Base-by-base conservation (phyloP, 2,329 filamentous ascomycete species). In the Colletotrichum musae region DNA sequence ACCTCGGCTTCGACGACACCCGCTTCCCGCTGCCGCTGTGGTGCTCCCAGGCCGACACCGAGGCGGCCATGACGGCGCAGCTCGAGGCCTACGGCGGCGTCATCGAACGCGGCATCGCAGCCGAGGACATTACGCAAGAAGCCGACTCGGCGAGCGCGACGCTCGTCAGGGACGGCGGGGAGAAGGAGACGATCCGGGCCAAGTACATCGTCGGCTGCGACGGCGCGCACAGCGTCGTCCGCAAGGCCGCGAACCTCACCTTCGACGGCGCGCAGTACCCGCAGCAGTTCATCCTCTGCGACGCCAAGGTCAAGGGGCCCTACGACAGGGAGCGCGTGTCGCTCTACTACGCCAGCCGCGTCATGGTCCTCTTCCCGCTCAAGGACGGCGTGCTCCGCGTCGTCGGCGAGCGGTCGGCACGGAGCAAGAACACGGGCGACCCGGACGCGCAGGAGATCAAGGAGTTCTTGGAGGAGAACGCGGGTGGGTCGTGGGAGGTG, bases 151-250 rank as follows among this genome's bases (percentile, higher is more conserved):
- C 77, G 4, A 75, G 72, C n/a, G 75, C 75, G 1, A 71, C 54
- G 1, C 48, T 82, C 12, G 70, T 72, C 12, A 70, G 59, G 18
- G 48, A 6, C 9, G 9, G 72, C 32, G 66, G 70, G 4, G 63
- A 59, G 0, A 74, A 69, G 18, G 74, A 79, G 39, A 68, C 73
- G 36, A 24, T 83, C 60, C 74, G 75, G 70, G 74, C 79, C 70
- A 72, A 75, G 10, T 86, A 84, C 64, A 77, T 86, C 13, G 80
- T 84, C 41, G 85, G 84, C 24, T 86, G 84, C 60, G 85, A 87
- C 62, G 85, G 84, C 21, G 80, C 82, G 0, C 83, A 83, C 71
- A 84, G 81, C 28, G 70, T 75, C 4, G 84, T 86, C 10, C 80
- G 84, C 18, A 80, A 79, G 60, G 70, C 73, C 0, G 78, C 81